These are phyloP conservation scores for Penicillium cinerascens DNA, from an alignment of 495 filamentous ascomycete species.

Conservation along the genomic window DNA sequence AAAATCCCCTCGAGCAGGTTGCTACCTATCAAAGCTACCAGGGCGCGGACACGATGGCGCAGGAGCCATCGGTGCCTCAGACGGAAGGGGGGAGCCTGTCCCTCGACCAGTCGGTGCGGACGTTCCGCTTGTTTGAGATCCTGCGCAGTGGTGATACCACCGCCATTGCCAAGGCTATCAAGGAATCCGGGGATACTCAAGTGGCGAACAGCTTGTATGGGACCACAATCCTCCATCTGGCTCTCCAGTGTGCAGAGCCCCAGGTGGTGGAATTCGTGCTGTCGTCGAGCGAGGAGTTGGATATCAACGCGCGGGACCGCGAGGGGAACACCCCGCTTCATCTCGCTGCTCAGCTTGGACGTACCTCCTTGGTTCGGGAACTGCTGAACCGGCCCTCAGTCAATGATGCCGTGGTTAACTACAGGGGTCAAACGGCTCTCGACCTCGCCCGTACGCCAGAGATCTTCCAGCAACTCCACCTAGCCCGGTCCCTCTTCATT, in stretches of 20 bases:
- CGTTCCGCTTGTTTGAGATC: constrained; percentile 91
- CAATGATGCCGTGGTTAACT: constrained; percentile 89
- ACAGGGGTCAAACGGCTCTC: constrained; percentile 78
- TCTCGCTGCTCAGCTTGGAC: constrained; percentile 77
- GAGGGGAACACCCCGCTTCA: constrained; percentile 95
- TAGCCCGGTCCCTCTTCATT: constrained; percentile 84
- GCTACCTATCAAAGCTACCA: constrained; percentile 23
- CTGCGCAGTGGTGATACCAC: constrained; percentile 85
- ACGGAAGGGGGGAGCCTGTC: constrained; percentile 44
- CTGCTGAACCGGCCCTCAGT: constrained; percentile 74
- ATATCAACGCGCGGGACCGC: constrained; percentile 85
- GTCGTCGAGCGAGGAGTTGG: constrained; percentile 60
- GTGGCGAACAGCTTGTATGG: constrained; percentile 58
- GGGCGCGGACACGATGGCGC: constrained; percentile 25
- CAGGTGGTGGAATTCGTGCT: constrained; percentile 96
- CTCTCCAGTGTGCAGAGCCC: constrained; percentile 93
- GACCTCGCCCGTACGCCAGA: constrained; percentile 88
- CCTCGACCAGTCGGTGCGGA: constrained; percentile 89
- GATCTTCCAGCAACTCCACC: constrained; percentile 92
- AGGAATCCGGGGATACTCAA: constrained; percentile 56
- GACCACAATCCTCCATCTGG: constrained; percentile 85
- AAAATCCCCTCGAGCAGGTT: constrained; percentile 25
- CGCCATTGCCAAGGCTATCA: constrained; percentile 83
- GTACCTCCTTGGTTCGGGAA: constrained; percentile 71
- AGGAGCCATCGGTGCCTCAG: constrained; percentile 30